phyloP scores from a whole-genome alignment of 2,329 filamentous ascomycete species.

The Neoarthrinium moseri region DNA sequence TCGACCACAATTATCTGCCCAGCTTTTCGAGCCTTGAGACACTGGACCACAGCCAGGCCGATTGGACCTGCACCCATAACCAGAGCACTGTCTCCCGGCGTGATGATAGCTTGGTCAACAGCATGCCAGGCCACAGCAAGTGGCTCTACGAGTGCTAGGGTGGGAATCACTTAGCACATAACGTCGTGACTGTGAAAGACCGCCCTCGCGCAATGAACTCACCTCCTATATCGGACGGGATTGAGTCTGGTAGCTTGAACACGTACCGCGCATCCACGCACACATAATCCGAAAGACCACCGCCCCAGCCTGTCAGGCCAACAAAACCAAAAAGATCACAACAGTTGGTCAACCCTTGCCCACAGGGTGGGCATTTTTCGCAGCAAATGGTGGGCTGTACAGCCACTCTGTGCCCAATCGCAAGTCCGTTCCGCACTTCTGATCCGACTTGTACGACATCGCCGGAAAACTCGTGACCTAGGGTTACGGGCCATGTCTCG shows the following conservation, averaged over 20 bases:
- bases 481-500: slow-evolving; percentile 54
- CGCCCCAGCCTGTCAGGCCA: slow-evolving; percentile 42
- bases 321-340: slow-evolving; percentile 48
- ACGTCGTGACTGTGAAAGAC: slow-evolving; percentile 9
- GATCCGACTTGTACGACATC: slow-evolving; percentile 57
- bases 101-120: slow-evolving; percentile 46
- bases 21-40: slow-evolving; percentile 52
- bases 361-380: slow-evolving; percentile 54
- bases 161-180: slow-evolving; percentile 6
- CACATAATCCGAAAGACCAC: slow-evolving; percentile 54
- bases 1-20: slow-evolving; percentile 58
- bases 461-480: slow-evolving; percentile 67
- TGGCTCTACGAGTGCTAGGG: slow-evolving; percentile 57
- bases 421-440: slow-evolving; percentile 39
- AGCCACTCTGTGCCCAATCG: slow-evolving; percentile 55
- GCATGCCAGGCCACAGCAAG: slow-evolving; percentile 66
- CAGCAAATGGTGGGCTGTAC: slow-evolving; percentile 62
- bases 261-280: slow-evolving; percentile 48
- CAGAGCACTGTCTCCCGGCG: slow-evolving; percentile 45
- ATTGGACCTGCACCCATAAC: slow-evolving; percentile 64
- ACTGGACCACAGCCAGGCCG: slow-evolving; percentile 58
- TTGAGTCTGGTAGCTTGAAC: slow-evolving; percentile 48
- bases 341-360: slow-evolving; percentile 51
- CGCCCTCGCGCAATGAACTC: slow-evolving; percentile 7
- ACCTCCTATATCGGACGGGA: slow-evolving; percentile 48